Evolutionary conservation across 805 yeast genomes (phyloP).

Genomic region (Kluyveromyces wickerhamii): DNA sequence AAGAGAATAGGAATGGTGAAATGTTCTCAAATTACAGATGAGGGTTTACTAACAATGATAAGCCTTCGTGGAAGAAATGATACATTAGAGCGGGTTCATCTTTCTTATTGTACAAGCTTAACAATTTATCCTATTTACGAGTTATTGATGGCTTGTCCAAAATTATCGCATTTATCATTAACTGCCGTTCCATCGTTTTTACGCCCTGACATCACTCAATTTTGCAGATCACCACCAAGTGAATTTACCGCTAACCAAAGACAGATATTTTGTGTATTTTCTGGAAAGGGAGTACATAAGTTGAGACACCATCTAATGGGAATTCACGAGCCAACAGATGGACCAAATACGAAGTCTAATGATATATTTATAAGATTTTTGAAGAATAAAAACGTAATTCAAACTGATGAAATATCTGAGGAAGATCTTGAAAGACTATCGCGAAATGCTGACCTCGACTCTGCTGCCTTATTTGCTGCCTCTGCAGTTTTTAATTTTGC

Average conservation of each 20-base stretch:
- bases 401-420: slow-evolving; percentile 9
- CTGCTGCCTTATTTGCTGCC: slow-evolving; percentile 30
- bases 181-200: slow-evolving; percentile 91
- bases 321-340: slow-evolving; percentile 28
- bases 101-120: slow-evolving; percentile 80
- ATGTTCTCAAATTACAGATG: slow-evolving; percentile 80
- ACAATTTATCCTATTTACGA: slow-evolving; percentile 70
- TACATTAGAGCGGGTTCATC: slow-evolving; percentile 84
- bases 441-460: slow-evolving; percentile 24
- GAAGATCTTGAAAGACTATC: slow-evolving; percentile 27
- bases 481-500: slow-evolving; percentile 23
- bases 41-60: slow-evolving; percentile 64
- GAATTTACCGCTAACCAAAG: slow-evolving; percentile 86
- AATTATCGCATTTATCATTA: slow-evolving; percentile 79
- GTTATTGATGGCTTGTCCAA: slow-evolving; percentile 72
- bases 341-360: slow-evolving; percentile 28
- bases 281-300: slow-evolving; percentile 79
- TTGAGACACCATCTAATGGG: slow-evolving; percentile 61
- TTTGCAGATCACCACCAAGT: slow-evolving; percentile 86
- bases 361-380: slow-evolving; percentile 27
- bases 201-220: slow-evolving; percentile 74
- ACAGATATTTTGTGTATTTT: slow-evolving; percentile 82
- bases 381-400: slow-evolving; percentile 19
- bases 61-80: slow-evolving; percentile 65
- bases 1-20: slow-evolving; percentile 91